These are phyloP conservation scores for Lactarius sanguifluus DNA, from an alignment of 768 basidiomycete genomes.

Conservation along the genomic window DNA sequence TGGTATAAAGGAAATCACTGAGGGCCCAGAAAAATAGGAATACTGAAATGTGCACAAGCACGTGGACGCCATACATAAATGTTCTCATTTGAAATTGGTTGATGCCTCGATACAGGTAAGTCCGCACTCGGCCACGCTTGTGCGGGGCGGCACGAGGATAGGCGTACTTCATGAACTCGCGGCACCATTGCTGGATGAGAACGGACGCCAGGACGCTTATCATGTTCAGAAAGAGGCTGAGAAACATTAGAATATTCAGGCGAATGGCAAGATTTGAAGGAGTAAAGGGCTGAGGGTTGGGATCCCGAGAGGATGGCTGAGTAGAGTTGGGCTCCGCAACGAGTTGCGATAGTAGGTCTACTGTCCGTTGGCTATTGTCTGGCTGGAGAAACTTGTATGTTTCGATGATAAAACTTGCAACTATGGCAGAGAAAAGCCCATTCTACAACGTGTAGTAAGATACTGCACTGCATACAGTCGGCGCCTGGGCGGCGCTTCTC, in stretches of 20 bases:
- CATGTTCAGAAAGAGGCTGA: conserved; percentile 23
- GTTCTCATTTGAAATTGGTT: conserved; percentile 13
- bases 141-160: conserved; percentile 13
- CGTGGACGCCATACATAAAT: conserved; percentile 18
- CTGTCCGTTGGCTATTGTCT: conserved; percentile 4
- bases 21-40: conserved; percentile 23
- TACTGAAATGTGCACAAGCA: conserved; percentile 16
- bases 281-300: not conserved
- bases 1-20: conserved; percentile 18
- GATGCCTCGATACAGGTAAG: conserved; percentile 16
- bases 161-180: conserved; percentile 8
- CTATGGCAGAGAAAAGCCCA: conserved; percentile 28
- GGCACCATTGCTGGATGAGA: conserved; percentile 27
- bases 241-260: conserved; percentile 21
- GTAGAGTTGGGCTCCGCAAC: not conserved
- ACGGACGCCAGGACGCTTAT: conserved; percentile 21
- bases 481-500: not conserved
- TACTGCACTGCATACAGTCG: not conserved
- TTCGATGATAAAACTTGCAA: conserved; percentile 29
- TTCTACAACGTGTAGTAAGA: conserved; percentile 5
- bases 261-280: conserved; percentile 10
- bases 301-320: not conserved
- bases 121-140: conserved; percentile 18
- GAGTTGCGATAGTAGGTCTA: conserved; percentile 14
- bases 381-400: conserved; percentile 25